A percentile compares a stretch with the other conserved stretches of the same genome.
Evolutionary conservation across 108 stramenopile genomes (phyloP).

Genomic region (Stephanodiscus triporus): DNA sequence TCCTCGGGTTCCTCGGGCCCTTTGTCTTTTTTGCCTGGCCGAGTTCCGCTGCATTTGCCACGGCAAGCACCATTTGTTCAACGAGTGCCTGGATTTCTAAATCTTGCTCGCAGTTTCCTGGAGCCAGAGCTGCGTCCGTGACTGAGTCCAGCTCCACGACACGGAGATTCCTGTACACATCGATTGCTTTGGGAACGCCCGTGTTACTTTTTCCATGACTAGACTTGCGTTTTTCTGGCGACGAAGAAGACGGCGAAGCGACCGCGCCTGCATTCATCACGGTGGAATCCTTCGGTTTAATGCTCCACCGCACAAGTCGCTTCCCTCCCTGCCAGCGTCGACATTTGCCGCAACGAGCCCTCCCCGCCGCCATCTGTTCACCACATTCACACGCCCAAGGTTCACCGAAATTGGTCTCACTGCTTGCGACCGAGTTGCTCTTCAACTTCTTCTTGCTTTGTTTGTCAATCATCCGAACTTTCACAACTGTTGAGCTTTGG

Average conservation of each 20-base stretch:
- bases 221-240: background rate
- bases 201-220: background rate
- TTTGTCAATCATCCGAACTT: slow-evolving; percentile 3
- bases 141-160: background rate
- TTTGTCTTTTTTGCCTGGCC: background rate
- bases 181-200: background rate
- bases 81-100: slow-evolving; percentile 9
- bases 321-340: slow-evolving; percentile 36
- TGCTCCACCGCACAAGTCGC: slow-evolving; percentile 17
- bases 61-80: slow-evolving; percentile 2
- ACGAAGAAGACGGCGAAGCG: background rate
- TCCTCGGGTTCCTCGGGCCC: background rate
- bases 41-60: background rate
- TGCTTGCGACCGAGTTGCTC: background rate
- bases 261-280: background rate
- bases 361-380: slow-evolving; percentile 4
- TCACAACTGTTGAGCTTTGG: background rate
- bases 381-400: slow-evolving; percentile 35
- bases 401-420: background rate
- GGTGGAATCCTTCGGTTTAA: slow-evolving; percentile 15
- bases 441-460: slow-evolving; percentile 5
- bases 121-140: background rate
- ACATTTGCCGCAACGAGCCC: slow-evolving; percentile 37
- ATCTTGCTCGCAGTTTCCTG: background rate
- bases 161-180: slow-evolving; percentile 8